A percentile compares a stretch with the other conserved stretches of the same genome.
phyloP scores from a whole-genome alignment of 2,329 filamentous ascomycete species.

The Nannizziopsis barbatae region DNA sequence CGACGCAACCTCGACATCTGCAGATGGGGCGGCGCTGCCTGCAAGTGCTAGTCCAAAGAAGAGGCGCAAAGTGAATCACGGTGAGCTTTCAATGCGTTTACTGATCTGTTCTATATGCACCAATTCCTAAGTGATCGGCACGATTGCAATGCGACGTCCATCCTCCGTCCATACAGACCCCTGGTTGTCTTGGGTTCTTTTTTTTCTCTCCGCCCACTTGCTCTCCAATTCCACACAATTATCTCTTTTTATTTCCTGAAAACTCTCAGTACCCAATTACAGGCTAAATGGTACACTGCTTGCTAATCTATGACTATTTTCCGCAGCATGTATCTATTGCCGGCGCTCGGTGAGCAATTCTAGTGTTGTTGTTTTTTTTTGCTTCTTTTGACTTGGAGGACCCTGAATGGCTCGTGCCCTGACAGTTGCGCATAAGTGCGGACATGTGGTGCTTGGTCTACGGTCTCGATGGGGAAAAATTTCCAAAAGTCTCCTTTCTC shows the following conservation, averaged over 20 bases:
- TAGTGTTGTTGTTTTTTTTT: constrained; percentile 2
- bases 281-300: constrained; percentile 10
- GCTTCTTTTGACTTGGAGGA: constrained; percentile 19
- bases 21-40: constrained; percentile 26
- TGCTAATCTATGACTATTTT: constrained; percentile 33
- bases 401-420: constrained; percentile 20
- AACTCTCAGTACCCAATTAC: constrained; percentile 14
- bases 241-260: too few relatives aligned
- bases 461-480: not conserved
- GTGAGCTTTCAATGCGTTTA: constrained; percentile 43
- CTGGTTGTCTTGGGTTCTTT: constrained; percentile 6
- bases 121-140: constrained; percentile 4
- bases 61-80: constrained; percentile 80
- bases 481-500: not conserved
- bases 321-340: constrained; percentile 75
- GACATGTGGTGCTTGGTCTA: constrained; percentile 1
- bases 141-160: not conserved
- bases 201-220: not conserved
- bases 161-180: not conserved
- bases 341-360: constrained; percentile 67
- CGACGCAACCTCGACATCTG: constrained; percentile 16
- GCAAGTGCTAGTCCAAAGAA: constrained; percentile 56
- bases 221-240: not conserved
- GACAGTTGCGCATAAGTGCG: constrained; percentile 18
- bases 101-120: constrained; percentile 10